These are phyloP conservation scores for Lactuca saligna DNA, from an alignment of 129 eudicot genomes.

Conservation along the genomic window DNA sequence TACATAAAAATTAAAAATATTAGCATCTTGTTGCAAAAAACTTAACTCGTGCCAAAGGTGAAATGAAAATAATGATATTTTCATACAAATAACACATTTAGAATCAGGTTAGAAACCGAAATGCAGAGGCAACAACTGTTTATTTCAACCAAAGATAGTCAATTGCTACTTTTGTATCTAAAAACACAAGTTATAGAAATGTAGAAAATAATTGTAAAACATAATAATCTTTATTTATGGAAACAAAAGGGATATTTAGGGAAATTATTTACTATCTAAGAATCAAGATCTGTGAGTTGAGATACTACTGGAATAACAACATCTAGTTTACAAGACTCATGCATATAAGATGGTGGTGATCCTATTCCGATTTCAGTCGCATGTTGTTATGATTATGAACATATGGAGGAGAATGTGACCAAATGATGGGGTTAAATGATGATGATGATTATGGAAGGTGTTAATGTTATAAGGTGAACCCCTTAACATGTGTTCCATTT, in stretches of 20 bases:
- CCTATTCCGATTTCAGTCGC: conserved; percentile 1
- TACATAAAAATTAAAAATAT: too few species aligned
- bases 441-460: conserved; percentile 31
- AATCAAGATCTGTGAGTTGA: conserved; percentile 52
- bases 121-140: conserved; percentile 9
- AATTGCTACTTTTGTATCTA: conserved; percentile 27
- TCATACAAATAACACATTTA: too few species aligned
- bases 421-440: conserved; percentile 37
- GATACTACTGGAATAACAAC: conserved; percentile 26
- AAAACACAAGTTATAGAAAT: conserved; percentile 5
- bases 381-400: conserved; percentile 18
- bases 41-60: too few species aligned
- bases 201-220: too few species aligned
- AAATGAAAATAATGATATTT: too few species aligned
- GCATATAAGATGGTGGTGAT: conserved; percentile 33
- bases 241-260: conserved; percentile 1
- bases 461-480: conserved; percentile 12
- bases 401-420: conserved; percentile 13
- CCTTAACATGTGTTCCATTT: conserved; percentile 15
- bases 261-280: conserved; percentile 35
- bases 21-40: too few species aligned
- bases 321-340: conserved; percentile 40
- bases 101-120: conserved; percentile 24
- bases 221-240: background rate
- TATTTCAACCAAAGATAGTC: conserved; percentile 27